These are phyloP conservation scores for Auxenochlorella protothecoides DNA, from an alignment of 139 green algal species.

Conservation along the genomic window DNA sequence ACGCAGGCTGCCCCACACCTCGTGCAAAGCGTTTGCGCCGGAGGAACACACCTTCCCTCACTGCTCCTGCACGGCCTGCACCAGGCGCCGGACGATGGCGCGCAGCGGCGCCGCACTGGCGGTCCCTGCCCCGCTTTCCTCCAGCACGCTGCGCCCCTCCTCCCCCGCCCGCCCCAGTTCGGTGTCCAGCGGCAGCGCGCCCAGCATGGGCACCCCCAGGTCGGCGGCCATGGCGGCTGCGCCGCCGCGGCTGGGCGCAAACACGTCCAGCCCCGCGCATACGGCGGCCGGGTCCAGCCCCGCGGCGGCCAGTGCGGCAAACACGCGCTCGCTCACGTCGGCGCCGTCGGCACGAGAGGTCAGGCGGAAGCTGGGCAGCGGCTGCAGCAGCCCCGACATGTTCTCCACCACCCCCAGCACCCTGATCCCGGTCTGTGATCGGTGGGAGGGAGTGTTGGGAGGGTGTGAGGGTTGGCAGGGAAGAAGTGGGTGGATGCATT, in stretches of 20 bases:
- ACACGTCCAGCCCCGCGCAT: too few species aligned
- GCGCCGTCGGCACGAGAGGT: slow-evolving; percentile 5
- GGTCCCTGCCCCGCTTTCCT: background rate
- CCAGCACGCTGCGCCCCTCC: slow-evolving; percentile 47
- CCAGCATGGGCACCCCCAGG: slow-evolving; percentile 77
- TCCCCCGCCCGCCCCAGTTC: slow-evolving; percentile 57
- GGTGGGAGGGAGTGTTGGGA: background rate
- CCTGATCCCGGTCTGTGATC: slow-evolving; percentile 37
- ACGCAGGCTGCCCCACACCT: too few species aligned
- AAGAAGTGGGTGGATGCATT: background rate
- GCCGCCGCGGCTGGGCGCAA: slow-evolving; percentile 32
- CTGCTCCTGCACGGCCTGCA: background rate
- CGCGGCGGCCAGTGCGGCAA: slow-evolving; percentile 14
- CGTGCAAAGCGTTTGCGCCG: too few species aligned
- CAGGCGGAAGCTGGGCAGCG: slow-evolving; percentile 46
- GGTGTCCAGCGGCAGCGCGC: slow-evolving; percentile 72
- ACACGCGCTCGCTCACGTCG: slow-evolving; percentile 39
- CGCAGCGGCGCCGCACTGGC: slow-evolving; percentile 16
- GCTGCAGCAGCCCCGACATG: slow-evolving; percentile 71
- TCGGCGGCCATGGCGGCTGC: slow-evolving; percentile 58
- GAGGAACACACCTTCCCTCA: too few species aligned
- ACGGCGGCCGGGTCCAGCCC: slow-evolving; percentile 29
- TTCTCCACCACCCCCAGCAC: slow-evolving; percentile 97
- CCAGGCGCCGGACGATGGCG: slow-evolving; percentile 20
- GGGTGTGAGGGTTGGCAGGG: background rate